Evolutionary conservation across 192 early-diverging fungal genomes (phyloP), one percentile per base, ranked within the genome.

Genomic region (Rhizophagus prolifer): DNA sequence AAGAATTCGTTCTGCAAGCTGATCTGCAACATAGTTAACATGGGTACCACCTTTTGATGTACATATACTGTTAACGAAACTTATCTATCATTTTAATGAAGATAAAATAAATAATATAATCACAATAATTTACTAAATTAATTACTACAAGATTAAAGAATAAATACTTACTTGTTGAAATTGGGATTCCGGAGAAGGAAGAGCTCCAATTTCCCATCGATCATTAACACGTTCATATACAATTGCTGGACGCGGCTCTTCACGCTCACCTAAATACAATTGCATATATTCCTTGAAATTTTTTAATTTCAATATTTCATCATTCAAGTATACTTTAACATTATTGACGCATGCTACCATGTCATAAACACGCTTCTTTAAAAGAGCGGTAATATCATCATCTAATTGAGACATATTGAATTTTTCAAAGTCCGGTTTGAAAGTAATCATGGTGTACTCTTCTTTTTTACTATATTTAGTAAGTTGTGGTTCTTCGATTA

Each of bases 41-140:
- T 97, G 96, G 3, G 93, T 95, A 41, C 96, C 97, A 65, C 97
- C 97, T 71, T 97, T 96, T 9, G 89, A 86, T 9, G 97, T 98
- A 82, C 92, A 96, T 80, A 99, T 98, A 79, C 91, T 91, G 82
- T 99, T 99, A 78, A 97, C 97, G 82, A 99, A 98, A 78, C 93
- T 69, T 50, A 50, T 50, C 47, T 16, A 19, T 19, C 16, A 50
- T 50, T 50, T 50, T 5, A 3, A 50, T 3, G 47, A 50, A 50
- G 4, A 50, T 2, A 50, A 13, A 19, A 50, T 16, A 1, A 50
- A 50, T 50, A 19, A 4, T 50, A 50, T 13, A 19, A 50, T 50
- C 2, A 19, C n/a, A 16, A 50, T 5, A 1, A 50, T 19, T 16
- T 50, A 16, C 47, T 16, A 16, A 50, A 50, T 5, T 16, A 50